Percentiles rank a stretch among this genome's conserved stretches.
These are phyloP conservation scores for Singerocomus rubriflavus DNA, from an alignment of 1,284 basidiomycete species.

Conservation along the genomic window DNA sequence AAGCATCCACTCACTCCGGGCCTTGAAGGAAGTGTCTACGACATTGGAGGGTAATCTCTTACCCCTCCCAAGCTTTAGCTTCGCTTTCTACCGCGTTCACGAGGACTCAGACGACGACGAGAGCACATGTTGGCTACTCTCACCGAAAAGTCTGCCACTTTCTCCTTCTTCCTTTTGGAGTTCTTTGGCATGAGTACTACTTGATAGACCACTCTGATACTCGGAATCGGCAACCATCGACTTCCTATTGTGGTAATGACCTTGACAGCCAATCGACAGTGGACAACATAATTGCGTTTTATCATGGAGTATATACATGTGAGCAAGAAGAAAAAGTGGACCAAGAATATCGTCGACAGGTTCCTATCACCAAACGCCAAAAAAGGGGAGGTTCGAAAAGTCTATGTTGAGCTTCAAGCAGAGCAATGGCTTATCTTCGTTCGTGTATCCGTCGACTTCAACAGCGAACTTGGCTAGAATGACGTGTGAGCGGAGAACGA, in stretches of 20 bases:
- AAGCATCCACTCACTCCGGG: slow-evolving; percentile 61
- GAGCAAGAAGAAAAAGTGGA: not conserved
- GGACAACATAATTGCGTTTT: not conserved
- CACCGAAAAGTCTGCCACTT: slow-evolving; percentile 86
- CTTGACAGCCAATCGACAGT: not conserved
- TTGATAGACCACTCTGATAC: too few species aligned
- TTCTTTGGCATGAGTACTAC: slow-evolving; percentile 74
- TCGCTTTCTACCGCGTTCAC: slow-evolving; percentile 72
- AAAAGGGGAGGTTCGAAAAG: slow-evolving; percentile 55
- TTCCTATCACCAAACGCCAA: slow-evolving; percentile 24
- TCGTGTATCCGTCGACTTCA: slow-evolving; percentile 69
- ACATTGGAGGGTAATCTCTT: slow-evolving; percentile 83
- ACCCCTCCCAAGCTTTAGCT: slow-evolving; percentile 93
- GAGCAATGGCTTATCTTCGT: slow-evolving; percentile 74
- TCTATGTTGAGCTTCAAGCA: slow-evolving; percentile 81
- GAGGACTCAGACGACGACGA: slow-evolving; percentile 9
- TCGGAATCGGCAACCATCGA: not conserved
- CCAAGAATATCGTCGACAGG: not conserved
- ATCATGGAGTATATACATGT: slow-evolving; percentile 11
- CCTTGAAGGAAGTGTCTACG: slow-evolving; percentile 94
- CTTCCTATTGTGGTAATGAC: slow-evolving; percentile 6
- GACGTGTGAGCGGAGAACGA: slow-evolving; percentile 7
- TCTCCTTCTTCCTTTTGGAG: slow-evolving; percentile 82
- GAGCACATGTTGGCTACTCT: slow-evolving; percentile 12
- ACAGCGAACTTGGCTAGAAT: slow-evolving; percentile 82